Conservation (phyloP, 768 basidiomycete genomes). For the Daedaleopsis sinensis region DNA sequence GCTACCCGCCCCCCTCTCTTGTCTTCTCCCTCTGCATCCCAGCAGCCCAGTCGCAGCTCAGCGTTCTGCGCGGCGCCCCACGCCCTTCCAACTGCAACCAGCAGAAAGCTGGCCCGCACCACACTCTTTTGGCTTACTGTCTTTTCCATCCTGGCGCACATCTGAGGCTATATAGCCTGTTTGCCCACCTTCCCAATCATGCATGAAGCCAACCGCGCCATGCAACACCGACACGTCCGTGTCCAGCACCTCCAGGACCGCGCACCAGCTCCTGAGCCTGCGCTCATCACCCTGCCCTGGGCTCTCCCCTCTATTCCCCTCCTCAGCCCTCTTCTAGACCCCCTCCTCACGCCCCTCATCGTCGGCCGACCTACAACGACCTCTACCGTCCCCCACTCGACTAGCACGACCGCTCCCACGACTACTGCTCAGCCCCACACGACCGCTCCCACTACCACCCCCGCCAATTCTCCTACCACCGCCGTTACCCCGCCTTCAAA, state of each 20-base stretch:
- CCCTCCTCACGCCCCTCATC: constrained; percentile 34
- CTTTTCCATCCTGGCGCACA: constrained; percentile 6
- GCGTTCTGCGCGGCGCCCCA: constrained; percentile 1
- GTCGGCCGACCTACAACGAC: constrained; percentile 13
- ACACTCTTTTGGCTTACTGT: constrained; percentile 18
- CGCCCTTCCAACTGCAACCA: constrained; percentile 6
- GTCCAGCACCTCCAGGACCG: constrained; percentile 35
- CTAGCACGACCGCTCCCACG: not conserved
- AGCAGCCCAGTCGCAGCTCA: not conserved
- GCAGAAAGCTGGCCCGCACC: constrained; percentile 13
- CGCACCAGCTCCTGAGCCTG: constrained; percentile 43
- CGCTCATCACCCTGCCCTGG: constrained; percentile 41
- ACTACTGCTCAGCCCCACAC: not conserved
- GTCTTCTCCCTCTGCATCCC: constrained; percentile 14
- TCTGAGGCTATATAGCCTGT: not conserved
- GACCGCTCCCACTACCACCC: not conserved
- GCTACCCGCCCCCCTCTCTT: not conserved
- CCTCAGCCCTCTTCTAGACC: constrained; percentile 36
- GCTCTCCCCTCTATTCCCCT: constrained; percentile 46
- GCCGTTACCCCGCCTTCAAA: not conserved
- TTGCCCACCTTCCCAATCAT: not conserved
- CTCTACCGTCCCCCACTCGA: not conserved
- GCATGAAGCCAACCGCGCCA: constrained; percentile 12
- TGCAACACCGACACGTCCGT: constrained; percentile 16
- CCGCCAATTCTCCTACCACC: not conserved